A percentile compares a stretch with the other conserved stretches of the same genome.
Evolutionary conservation across 345 rosid species (phyloP).

Genomic region (Sisymbrium irio): DNA sequence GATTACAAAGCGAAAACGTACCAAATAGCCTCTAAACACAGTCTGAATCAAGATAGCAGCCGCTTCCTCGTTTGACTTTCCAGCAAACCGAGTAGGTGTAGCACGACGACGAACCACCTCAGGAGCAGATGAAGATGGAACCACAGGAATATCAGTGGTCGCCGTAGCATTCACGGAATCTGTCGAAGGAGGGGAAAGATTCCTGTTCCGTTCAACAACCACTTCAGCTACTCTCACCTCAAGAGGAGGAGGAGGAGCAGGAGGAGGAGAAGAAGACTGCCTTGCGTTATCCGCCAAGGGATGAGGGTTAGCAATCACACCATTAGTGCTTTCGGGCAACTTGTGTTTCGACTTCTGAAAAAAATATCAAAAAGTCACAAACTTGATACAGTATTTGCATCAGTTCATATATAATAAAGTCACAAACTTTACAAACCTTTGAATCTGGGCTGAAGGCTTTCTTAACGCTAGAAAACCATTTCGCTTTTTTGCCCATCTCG

Average conservation of each 20-base stretch:
- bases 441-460: conserved; percentile 82
- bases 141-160: conserved; percentile 30
- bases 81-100: conserved; percentile 41
- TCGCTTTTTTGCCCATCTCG: conserved; percentile 88
- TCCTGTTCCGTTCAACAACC: conserved; percentile 41
- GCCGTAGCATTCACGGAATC: conserved; percentile 37
- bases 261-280: conserved; percentile 36
- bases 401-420: conserved; percentile 24
- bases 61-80: conserved; percentile 68
- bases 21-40: conserved; percentile 82
- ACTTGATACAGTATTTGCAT: no score
- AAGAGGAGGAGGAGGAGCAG: conserved; percentile 39
- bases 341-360: conserved; percentile 34
- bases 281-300: conserved; percentile 30
- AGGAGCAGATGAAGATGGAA: conserved; percentile 39
- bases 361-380: conserved; percentile 22
- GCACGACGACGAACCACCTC: conserved; percentile 40
- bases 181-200: conserved; percentile 33
- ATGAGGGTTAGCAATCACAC: conserved; percentile 40
- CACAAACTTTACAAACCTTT: conserved; percentile 35
- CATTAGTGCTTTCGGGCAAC: conserved; percentile 29
- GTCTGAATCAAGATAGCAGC: conserved; percentile 94
- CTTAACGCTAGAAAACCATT: conserved; percentile 88
- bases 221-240: conserved; percentile 50
- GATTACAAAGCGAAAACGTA: conserved; percentile 20